Percentiles rank a stretch among this genome's conserved stretches.
phyloP scores from a whole-genome alignment of 2,329 filamentous ascomycete species.

The Mycosphaerelloides madeirae region DNA sequence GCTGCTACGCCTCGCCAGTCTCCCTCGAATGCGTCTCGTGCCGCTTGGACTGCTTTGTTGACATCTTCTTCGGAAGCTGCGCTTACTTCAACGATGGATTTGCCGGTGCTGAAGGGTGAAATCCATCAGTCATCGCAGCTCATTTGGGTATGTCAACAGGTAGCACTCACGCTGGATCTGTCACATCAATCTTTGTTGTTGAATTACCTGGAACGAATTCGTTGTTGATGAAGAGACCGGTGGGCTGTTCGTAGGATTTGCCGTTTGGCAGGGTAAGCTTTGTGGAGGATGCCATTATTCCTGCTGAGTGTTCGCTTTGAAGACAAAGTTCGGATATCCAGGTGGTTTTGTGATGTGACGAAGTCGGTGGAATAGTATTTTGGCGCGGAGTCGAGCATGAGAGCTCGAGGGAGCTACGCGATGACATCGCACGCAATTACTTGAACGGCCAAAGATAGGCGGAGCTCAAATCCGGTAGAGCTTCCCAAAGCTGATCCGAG shows the following conservation, averaged over 20 bases:
- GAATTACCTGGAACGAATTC: slow-evolving; percentile 57
- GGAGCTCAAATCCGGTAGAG: too few species aligned
- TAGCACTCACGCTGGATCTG: background rate
- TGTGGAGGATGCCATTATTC: background rate
- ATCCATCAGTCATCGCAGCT: too few species aligned
- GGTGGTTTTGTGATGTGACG: too few species aligned
- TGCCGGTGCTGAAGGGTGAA: slow-evolving; percentile 30
- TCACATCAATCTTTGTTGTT: slow-evolving; percentile 15
- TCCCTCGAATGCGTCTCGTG: slow-evolving; percentile 61
- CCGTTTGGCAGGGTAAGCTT: slow-evolving; percentile 16
- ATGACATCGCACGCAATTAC: too few species aligned
- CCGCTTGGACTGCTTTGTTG: slow-evolving; percentile 64
- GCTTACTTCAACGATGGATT: slow-evolving; percentile 47
- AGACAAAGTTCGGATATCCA: too few species aligned
- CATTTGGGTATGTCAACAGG: too few species aligned
- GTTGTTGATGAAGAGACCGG: slow-evolving; percentile 76
- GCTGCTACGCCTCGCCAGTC: slow-evolving; percentile 29
- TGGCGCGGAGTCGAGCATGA: too few species aligned
- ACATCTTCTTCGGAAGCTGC: slow-evolving; percentile 64
- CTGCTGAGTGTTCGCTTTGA: too few species aligned
- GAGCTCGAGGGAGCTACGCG: too few species aligned
- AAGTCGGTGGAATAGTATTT: too few species aligned
- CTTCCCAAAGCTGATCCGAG: too few species aligned
- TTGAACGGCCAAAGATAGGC: too few species aligned
- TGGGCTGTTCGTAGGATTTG: slow-evolving; percentile 21